Evolutionary conservation across 2,329 filamentous ascomycete species (phyloP).

Genomic region (Amesomyces nigricolor): DNA sequence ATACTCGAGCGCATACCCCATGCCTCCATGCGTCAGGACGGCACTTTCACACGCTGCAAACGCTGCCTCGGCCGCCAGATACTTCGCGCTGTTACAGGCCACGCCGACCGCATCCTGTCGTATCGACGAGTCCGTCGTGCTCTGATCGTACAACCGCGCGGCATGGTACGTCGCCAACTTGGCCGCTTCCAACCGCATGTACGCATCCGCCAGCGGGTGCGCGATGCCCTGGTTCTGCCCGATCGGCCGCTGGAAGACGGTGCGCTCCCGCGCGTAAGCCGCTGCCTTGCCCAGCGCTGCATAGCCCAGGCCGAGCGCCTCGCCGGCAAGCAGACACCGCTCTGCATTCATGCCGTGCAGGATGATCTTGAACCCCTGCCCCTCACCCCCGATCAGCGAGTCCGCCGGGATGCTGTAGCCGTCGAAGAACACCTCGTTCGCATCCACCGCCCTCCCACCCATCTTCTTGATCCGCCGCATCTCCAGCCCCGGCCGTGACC

Average conservation of each 20-base stretch:
- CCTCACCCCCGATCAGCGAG: slow-evolving; percentile 64
- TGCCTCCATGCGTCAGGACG: slow-evolving; percentile 55
- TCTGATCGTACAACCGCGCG: slow-evolving; percentile 54
- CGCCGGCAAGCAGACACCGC: slow-evolving; percentile 68
- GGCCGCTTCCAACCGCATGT: slow-evolving; percentile 59
- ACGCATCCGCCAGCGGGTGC: slow-evolving; percentile 60
- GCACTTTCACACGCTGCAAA: slow-evolving; percentile 58
- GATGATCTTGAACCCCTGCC: slow-evolving; percentile 72
- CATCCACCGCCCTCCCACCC: slow-evolving; percentile 75
- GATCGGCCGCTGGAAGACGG: slow-evolving; percentile 61
- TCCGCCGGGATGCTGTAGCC: slow-evolving; percentile 62
- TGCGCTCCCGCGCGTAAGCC: slow-evolving; percentile 59
- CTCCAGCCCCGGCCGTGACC: slow-evolving; percentile 51
- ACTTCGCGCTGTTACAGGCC: slow-evolving; percentile 66
- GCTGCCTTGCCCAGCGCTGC: slow-evolving; percentile 59
- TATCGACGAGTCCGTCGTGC: slow-evolving; percentile 45
- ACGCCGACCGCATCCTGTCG: slow-evolving; percentile 54
- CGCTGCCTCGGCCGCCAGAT: slow-evolving; percentile 60
- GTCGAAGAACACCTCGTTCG: slow-evolving; percentile 86
- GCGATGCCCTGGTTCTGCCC: slow-evolving; percentile 61
- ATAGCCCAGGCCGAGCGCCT: slow-evolving; percentile 75
- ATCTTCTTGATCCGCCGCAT: slow-evolving; percentile 76
- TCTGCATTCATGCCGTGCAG: slow-evolving; percentile 78
- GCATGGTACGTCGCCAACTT: slow-evolving; percentile 62
- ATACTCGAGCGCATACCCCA: slow-evolving; percentile 61